phyloP scores from a whole-genome alignment of 179 eudicot species.

The Silene vulgaris region DNA sequence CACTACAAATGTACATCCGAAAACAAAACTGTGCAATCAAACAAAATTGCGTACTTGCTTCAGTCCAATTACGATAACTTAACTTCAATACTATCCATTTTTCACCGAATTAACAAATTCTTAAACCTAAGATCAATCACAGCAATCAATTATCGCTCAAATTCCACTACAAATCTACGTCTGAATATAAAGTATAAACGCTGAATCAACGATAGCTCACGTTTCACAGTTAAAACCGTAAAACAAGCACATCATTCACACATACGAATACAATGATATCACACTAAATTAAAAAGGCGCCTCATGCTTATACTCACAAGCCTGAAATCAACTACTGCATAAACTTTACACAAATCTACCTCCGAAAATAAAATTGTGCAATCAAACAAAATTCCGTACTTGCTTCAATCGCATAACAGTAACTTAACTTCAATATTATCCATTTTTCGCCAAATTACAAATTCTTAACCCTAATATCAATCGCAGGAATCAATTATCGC shows the following conservation, averaged over 20 bases:
- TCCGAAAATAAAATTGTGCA: not conserved
- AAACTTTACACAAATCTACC: not conserved
- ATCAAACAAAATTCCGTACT: too few relatives aligned
- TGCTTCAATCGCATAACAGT: not conserved
- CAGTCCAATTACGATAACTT: not conserved
- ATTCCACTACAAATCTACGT: not conserved
- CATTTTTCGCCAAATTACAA: not conserved
- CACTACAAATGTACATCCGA: not conserved
- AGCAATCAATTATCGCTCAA: not conserved
- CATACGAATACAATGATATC: too few relatives aligned
- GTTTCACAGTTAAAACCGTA: not conserved
- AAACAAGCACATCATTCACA: constrained; percentile 4
- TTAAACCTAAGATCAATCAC: not conserved
- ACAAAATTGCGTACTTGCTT: not conserved
- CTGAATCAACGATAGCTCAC: not conserved
- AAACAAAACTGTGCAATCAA: not conserved
- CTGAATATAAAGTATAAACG: not conserved
- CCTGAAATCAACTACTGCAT: not conserved
- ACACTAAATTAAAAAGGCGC: too few relatives aligned
- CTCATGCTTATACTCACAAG: not conserved
- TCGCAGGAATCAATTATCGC: not conserved
- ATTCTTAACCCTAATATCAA: not conserved
- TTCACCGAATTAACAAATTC: not conserved
- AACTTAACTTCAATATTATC: not conserved
- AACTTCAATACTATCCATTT: not conserved